phyloP scores from a whole-genome alignment of 345 rosid genomes.

The Salix udensis region DNA sequence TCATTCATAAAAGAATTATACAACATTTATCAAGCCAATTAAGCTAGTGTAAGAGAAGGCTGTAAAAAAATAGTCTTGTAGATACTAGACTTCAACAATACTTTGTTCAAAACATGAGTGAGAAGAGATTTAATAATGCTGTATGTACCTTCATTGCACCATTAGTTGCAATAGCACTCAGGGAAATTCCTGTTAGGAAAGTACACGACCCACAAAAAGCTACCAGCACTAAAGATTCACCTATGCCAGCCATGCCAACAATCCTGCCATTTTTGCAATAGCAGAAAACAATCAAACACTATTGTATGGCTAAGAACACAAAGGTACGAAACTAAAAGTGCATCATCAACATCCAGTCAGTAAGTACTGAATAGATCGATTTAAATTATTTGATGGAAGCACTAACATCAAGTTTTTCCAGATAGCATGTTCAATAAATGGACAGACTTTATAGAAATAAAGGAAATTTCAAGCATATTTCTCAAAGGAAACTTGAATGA shows the following conservation, averaged over 20 bases:
- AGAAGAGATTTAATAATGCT: neutral
- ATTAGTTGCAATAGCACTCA: constrained; percentile 99
- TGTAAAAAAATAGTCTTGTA: neutral
- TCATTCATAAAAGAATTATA: neutral
- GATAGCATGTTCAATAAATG: neutral
- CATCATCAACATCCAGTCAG: neutral
- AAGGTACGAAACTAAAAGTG: neutral
- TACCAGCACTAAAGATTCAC: constrained; percentile 73
- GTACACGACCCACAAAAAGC: constrained; percentile 90
- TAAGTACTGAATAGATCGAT: neutral
- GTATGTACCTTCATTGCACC: constrained; percentile 95
- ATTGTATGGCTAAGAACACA: no score
- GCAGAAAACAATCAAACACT: neutral
- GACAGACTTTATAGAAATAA: neutral
- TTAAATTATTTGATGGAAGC: neutral
- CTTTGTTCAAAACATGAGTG: neutral
- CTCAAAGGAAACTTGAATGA: neutral
- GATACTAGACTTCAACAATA: neutral
- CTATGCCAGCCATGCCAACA: constrained; percentile 98
- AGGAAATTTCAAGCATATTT: neutral
- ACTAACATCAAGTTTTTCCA: neutral
- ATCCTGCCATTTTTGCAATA: constrained; percentile 52
- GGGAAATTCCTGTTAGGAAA: constrained; percentile 82
- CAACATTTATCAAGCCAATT: neutral
- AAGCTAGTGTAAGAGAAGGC: neutral